Evolutionary conservation across 1,284 basidiomycete genomes (phyloP).

Genomic region (Marasmius fiardii): DNA sequence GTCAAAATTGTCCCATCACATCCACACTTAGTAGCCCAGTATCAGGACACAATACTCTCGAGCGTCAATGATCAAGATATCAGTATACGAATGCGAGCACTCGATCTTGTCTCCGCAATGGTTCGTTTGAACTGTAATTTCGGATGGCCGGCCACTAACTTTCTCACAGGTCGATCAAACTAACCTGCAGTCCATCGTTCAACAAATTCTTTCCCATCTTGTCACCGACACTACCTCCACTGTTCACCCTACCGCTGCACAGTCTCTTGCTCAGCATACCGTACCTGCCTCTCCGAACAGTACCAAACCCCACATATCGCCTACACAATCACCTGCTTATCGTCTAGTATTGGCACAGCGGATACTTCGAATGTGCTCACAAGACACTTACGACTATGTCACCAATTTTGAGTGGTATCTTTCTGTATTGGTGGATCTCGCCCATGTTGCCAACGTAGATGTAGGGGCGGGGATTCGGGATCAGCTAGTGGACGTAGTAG

Average conservation of each 20-base stretch:
- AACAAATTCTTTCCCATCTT: slow-evolving; percentile 84
- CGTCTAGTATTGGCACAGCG: slow-evolving; percentile 78
- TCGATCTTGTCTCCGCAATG: slow-evolving; percentile 93
- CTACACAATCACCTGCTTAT: slow-evolving; percentile 74
- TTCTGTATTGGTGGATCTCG: slow-evolving; percentile 87
- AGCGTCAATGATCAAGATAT: slow-evolving; percentile 94
- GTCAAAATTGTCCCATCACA: slow-evolving; percentile 95
- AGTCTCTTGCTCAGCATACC: slow-evolving; percentile 54
- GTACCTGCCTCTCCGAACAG: slow-evolving; percentile 34
- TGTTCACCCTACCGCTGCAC: slow-evolving; percentile 54
- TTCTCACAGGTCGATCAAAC: slow-evolving; percentile 65
- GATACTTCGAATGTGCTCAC: slow-evolving; percentile 81
- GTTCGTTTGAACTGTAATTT: slow-evolving; percentile 38
- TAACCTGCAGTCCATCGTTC: slow-evolving; percentile 87
- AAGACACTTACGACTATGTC: slow-evolving; percentile 84
- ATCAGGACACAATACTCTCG: slow-evolving; percentile 89
- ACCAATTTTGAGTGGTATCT: slow-evolving; percentile 97
- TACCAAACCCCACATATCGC: slow-evolving; percentile 38
- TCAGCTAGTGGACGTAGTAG: slow-evolving; percentile 85
- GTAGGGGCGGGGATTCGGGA: slow-evolving; percentile 75
- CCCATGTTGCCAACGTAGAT: slow-evolving; percentile 78
- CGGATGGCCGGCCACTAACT: slow-evolving; percentile 11
- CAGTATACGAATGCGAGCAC: slow-evolving; percentile 91
- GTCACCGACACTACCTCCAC: slow-evolving; percentile 52
- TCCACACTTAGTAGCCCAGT: slow-evolving; percentile 86